Evolutionary conservation across 352 stramenopile genomes (phyloP).

Genomic region (Pythium folliculosum): DNA sequence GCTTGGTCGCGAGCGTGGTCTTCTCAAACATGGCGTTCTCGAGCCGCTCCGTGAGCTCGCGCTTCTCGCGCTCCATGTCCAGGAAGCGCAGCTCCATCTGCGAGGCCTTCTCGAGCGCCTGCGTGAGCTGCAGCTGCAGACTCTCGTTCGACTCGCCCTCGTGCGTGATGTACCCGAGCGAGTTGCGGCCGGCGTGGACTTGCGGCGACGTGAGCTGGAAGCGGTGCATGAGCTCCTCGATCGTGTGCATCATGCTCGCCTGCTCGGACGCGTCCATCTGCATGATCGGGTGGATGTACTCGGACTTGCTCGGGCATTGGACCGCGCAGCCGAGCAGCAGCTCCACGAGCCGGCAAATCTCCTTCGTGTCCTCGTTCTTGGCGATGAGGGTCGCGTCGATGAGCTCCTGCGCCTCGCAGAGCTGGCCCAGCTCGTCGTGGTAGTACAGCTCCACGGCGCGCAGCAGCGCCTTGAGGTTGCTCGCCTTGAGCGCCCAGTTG

Average conservation of each 20-base stretch:
- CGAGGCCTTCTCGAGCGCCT: conserved; percentile 69
- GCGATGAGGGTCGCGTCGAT: conserved; percentile 71
- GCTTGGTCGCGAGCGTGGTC: conserved; percentile 44
- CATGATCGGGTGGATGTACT: conserved; percentile 88
- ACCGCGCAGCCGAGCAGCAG: conserved; percentile 78
- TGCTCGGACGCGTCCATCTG: conserved; percentile 77
- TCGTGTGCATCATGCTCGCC: conserved; percentile 82
- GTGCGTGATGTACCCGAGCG: conserved; percentile 57
- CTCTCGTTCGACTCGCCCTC: conserved; percentile 48
- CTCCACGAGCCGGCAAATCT: conserved; percentile 72
- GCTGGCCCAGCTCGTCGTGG: conserved; percentile 75
- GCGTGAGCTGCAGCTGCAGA: conserved; percentile 53
- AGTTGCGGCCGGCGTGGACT: conserved; percentile 29
- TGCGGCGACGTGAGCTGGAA: conserved; percentile 64
- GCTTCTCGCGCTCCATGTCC: conserved; percentile 80
- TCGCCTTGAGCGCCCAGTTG: conserved; percentile 80
- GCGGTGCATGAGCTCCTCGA: conserved; percentile 83
- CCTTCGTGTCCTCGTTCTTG: conserved; percentile 66
- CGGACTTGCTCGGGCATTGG: conserved; percentile 74
- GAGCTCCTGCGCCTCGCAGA: conserved; percentile 68
- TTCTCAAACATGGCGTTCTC: conserved; percentile 61
- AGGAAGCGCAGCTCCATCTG: conserved; percentile 73
- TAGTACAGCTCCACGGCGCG: conserved; percentile 82
- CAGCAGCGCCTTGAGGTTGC: conserved; percentile 81
- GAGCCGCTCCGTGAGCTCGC: conserved; percentile 69